Base-by-base conservation (phyloP, 495 filamentous ascomycete genomes). In the Talaromyces wortmannii region DNA sequence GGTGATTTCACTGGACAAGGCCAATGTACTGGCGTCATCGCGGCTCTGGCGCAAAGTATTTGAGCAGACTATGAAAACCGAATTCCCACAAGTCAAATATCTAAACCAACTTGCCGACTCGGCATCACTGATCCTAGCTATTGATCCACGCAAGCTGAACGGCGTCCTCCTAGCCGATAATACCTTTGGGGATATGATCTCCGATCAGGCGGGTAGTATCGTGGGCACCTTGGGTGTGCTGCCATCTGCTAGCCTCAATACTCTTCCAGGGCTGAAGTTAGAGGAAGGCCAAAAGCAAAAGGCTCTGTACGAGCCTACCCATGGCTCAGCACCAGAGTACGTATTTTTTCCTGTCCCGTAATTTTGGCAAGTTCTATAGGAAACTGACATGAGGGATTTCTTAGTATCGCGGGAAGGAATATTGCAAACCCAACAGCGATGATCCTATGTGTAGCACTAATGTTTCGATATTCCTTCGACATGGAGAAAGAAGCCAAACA, bases 361-460 rank as follows among this genome's bases (percentile, higher is more conserved):
- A 17, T 54, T 31, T 46, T 51, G 6, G 4, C 4, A 7, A 31
- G 15, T 13, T 40, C 13, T 17, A 4, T 18, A 16, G 18, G 11
- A 52, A 40, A 48, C 45, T 53, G 45, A 49, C 7, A 7, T 17
- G 5, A 13, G 13, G 12, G 12, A 40, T 13, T 10, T 13, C 11
- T 17, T 49, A 67, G 66, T 10, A 74, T 74, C 45, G 69, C 71
- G 8, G 69, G 69, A 8, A 55, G 64, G 51, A 70, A 74, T 30
- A 65, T 72, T 31, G 71, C 69, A 3, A 91, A 91, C 67, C 87
- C 87, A 6, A 72, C 88, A 31, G 91, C 89, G 23, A 89, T 89
- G 61, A 89, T 96, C 55, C 81, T 96, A 7, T 92, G 88, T 5
- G 84, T 92, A 18, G 90, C 89, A 57, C 89, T 96, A 86, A 89